Evolutionary conservation across 306 rosid genomes (phyloP).

Genomic region (Pyrus pyrifolia): DNA sequence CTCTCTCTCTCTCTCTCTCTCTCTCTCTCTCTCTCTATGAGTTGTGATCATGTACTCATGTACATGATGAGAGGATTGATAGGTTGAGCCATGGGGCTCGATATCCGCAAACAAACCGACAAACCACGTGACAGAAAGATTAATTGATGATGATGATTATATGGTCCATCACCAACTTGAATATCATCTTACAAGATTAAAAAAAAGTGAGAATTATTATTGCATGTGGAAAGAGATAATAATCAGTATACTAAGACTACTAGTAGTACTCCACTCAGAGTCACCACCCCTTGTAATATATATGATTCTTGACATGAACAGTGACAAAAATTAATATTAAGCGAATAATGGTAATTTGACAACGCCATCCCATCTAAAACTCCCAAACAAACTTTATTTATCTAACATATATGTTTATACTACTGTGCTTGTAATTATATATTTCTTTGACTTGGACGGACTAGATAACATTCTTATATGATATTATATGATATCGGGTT

Average conservation of each 20-base stretch:
- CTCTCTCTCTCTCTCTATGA: slow-evolving; percentile 5
- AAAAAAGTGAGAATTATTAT: slow-evolving; percentile 30
- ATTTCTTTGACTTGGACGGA: slow-evolving; percentile 12
- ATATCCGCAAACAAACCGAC: slow-evolving; percentile 56
- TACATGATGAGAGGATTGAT: background rate
- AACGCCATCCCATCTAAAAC: slow-evolving; percentile 52
- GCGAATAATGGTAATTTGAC: slow-evolving; percentile 44
- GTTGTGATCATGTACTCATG: slow-evolving; percentile 4
- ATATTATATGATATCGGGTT: slow-evolving; percentile 1
- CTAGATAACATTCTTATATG: slow-evolving; percentile 5
- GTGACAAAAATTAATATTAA: slow-evolving; percentile 30
- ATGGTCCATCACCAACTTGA: slow-evolving; percentile 37
- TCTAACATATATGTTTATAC: background rate
- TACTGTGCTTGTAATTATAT: slow-evolving; percentile 18
- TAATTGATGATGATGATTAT: background rate
- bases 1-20: background rate
- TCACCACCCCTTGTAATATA: background rate
- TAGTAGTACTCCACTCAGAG: slow-evolving; percentile 11
- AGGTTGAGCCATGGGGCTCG: slow-evolving; percentile 15
- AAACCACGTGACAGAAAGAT: slow-evolving; percentile 54
- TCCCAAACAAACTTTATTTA: slow-evolving; percentile 1
- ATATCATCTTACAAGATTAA: slow-evolving; percentile 15
- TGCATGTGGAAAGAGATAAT: slow-evolving; percentile 17
- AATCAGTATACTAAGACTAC: background rate
- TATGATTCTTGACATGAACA: slow-evolving; percentile 18